Conservation (phyloP, 345 rosid genomes). For the Eutrema japonicum region DNA sequence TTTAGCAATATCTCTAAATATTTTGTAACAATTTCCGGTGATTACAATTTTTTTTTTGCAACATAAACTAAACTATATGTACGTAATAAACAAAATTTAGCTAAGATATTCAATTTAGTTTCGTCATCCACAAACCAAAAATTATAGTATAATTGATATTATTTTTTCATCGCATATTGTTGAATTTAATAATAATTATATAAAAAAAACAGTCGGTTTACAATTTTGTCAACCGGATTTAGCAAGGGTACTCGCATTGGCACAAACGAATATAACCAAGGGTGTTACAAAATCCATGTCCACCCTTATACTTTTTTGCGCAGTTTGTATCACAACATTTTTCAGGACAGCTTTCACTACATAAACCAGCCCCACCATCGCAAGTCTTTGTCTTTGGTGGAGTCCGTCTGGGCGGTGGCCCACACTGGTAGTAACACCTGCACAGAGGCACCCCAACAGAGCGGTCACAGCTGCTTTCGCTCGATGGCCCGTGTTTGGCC, state of each 20-base stretch:
- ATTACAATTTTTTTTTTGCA: too few species aligned
- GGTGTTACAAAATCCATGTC: slow-evolving; percentile 25
- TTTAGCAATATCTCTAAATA: too few species aligned
- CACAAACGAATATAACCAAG: slow-evolving; percentile 11
- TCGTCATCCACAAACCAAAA: too few species aligned
- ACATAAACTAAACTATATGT: too few species aligned
- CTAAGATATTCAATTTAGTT: too few species aligned
- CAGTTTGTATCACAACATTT: slow-evolving; percentile 25
- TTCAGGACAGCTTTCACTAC: background rate
- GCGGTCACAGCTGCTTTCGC: slow-evolving; percentile 5
- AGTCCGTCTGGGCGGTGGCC: background rate
- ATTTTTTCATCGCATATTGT: background rate
- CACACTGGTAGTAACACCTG: background rate
- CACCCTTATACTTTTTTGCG: slow-evolving; percentile 22
- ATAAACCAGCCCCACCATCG: slow-evolving; percentile 19
- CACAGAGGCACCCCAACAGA: slow-evolving; percentile 1
- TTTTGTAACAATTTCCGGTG: too few species aligned
- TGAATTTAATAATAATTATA: background rate
- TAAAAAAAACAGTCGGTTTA: too few species aligned
- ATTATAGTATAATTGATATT: background rate
- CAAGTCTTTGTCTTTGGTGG: background rate
- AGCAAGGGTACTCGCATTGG: slow-evolving; percentile 35
- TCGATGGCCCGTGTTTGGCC: slow-evolving; percentile 35
- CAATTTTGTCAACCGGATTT: background rate
- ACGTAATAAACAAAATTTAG: too few species aligned